Percentiles rank a stretch among this genome's conserved stretches.
Conservation (phyloP, 352 stramenopile species). For the Phytophthora palmivora region DNA sequence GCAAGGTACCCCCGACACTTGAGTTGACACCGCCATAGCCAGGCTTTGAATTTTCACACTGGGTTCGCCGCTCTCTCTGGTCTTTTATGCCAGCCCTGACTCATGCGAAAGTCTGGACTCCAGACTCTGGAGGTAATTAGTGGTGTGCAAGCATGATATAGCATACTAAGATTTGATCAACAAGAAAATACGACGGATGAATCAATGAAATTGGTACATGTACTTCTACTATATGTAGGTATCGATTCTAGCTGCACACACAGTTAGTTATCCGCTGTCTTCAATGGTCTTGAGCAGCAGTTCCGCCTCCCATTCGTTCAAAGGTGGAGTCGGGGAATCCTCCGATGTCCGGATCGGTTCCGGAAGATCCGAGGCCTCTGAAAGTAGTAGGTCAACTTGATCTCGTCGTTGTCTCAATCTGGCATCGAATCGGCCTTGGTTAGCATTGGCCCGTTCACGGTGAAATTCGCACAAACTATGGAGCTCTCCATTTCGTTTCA, state of each 20-base stretch:
- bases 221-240: no score
- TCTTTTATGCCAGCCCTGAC: not conserved
- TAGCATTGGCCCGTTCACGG: slow-evolving; percentile 56
- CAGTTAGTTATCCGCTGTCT: slow-evolving; percentile 10
- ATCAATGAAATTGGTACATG: no score
- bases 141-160: not conserved
- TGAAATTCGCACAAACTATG: slow-evolving; percentile 65
- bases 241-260: not conserved
- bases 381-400: slow-evolving; percentile 1
- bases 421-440: slow-evolving; percentile 60
- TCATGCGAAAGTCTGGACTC: slow-evolving; percentile 12
- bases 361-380: slow-evolving; percentile 14
- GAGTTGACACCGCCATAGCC: slow-evolving; percentile 20
- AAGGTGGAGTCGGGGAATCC: slow-evolving; percentile 8
- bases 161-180: not conserved
- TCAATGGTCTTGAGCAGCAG: slow-evolving; percentile 32
- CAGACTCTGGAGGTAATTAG: not conserved
- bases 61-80: slow-evolving; percentile 2
- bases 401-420: slow-evolving; percentile 26
- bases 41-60: slow-evolving; percentile 3
- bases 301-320: slow-evolving; percentile 32
- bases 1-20: slow-evolving; percentile 21
- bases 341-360: slow-evolving; percentile 27
- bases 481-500: slow-evolving; percentile 36
- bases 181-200: not conserved